phyloP scores from a whole-genome alignment of 805 yeast genomes.

The Sugiyamaella chiloensis region DNA sequence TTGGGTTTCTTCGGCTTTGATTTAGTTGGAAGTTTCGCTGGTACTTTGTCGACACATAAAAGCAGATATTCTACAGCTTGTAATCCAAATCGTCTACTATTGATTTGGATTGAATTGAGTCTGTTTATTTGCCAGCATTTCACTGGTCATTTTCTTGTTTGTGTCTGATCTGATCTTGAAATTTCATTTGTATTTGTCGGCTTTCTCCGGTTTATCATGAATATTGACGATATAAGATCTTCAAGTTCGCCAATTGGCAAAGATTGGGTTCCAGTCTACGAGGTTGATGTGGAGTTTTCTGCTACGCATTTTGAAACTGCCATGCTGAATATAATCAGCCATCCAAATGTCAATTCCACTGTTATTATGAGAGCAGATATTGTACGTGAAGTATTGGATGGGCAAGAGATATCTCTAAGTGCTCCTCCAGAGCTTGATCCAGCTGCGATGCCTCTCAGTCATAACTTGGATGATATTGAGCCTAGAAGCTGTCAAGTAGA shows the following conservation, averaged over 20 bases:
- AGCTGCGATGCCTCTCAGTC: constrained; percentile 33
- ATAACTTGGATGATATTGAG: constrained; percentile 19
- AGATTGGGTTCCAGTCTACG: constrained; percentile 61
- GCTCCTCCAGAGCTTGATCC: constrained; percentile 41
- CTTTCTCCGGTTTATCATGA: too few relatives aligned
- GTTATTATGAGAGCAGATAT: constrained; percentile 88
- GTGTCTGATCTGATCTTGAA: too few relatives aligned
- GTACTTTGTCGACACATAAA: too few relatives aligned
- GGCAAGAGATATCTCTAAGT: constrained; percentile 10
- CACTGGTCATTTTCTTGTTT: too few relatives aligned
- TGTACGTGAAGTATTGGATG: constrained; percentile 24
- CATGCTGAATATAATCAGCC: constrained; percentile 71
- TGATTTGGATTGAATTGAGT: too few relatives aligned
- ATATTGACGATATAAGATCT: constrained; percentile 35
- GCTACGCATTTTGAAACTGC: constrained; percentile 65
- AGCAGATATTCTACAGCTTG: too few relatives aligned
- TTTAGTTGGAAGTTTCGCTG: too few relatives aligned
- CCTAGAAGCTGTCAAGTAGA: constrained; percentile 18
- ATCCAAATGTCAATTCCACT: constrained; percentile 89
- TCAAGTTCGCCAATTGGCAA: constrained; percentile 49
- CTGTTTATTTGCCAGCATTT: too few relatives aligned
- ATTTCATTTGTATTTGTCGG: too few relatives aligned
- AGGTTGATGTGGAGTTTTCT: constrained; percentile 43
- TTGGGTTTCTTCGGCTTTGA: too few relatives aligned
- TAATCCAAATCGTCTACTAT: too few relatives aligned